phyloP scores from a whole-genome alignment of 495 filamentous ascomycete genomes.

The Evansstolkia leycettana region DNA sequence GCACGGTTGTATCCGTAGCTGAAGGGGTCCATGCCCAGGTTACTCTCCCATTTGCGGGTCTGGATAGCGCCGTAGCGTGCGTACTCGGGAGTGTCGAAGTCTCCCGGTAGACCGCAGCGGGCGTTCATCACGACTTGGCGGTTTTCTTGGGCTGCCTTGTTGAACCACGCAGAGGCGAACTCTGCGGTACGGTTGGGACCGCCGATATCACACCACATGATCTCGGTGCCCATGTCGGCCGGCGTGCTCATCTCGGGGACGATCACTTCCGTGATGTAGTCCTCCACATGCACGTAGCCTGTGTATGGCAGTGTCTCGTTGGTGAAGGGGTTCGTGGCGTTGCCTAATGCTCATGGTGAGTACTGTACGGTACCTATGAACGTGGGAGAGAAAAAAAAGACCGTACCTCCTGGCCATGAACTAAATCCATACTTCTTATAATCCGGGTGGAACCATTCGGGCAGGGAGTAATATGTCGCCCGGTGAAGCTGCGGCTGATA shows the following conservation, averaged over 20 bases:
- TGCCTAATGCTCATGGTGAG: constrained; percentile 7
- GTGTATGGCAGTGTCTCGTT: constrained; percentile 34
- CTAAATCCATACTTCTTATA: constrained; percentile 34
- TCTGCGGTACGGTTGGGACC: constrained; percentile 34
- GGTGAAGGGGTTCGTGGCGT: constrained; percentile 38
- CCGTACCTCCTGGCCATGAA: constrained; percentile 20
- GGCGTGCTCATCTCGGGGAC: constrained; percentile 39
- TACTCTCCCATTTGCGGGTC: constrained; percentile 42
- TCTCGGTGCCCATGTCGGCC: constrained; percentile 35
- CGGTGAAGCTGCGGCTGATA: constrained; percentile 38
- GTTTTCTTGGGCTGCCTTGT: constrained; percentile 18
- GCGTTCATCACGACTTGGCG: constrained; percentile 39
- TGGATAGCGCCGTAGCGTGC: constrained; percentile 32
- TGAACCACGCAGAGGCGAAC: constrained; percentile 39
- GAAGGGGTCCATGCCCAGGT: constrained; percentile 42
- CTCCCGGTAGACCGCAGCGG: constrained; percentile 37
- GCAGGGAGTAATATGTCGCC: constrained; percentile 41
- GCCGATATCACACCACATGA: constrained; percentile 47
- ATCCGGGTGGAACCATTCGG: constrained; percentile 45
- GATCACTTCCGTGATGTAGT: constrained; percentile 38
- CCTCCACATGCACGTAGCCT: constrained; percentile 27
- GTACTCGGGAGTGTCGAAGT: constrained; percentile 44
- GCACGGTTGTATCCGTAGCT: constrained; percentile 44
- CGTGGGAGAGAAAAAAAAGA: neutral
- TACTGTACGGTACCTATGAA: no score